Evolutionary conservation across 1,139 yeast species (phyloP), one percentile per base, ranked within the genome.

Genomic region (Yamadazyma blattariae): DNA sequence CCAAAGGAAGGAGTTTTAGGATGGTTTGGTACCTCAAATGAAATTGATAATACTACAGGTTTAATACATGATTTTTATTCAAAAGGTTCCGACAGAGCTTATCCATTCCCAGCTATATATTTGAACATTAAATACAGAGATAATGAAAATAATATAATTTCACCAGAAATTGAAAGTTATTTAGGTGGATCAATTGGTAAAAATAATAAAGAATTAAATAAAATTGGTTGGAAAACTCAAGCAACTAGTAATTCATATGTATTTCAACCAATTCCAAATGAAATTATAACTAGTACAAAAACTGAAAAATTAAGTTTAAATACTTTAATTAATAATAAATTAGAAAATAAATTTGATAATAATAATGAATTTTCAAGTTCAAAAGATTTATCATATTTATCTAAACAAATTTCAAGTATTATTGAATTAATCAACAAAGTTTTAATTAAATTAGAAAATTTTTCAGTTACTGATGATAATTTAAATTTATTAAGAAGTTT

Each of bases 1-100:
- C 92, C 94, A 38, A 84, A 84, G 56, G 87, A 82, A 50, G 71
- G 74, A 34, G 85, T 88, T 37, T 74, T 88, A 39, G 96, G 96
- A 38, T 88, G 96, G 96, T 87, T 85, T 59, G 85, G 94, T 35
- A 81, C 90, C 24, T 65, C 77, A 28, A 51, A 47, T 32, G 74
- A 71, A 46, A 75, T 88, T 46, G 90, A 85, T 61, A 74, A 79
- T 42, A 76, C 83, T 55, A 79, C 94, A 18, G 86, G 87, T n/a
- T 73, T 88, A 48, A 80, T 88, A 52, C 96, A 88, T 57, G 94
- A 84, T 54, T 84, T 87, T 56, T 88, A 83, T 62, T 71, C 82
- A 30, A 83, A 82, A 58, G 77, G 76, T n/a, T 51, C 73, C 27
- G 85, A 79, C 52, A 76, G 86, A 43, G 81, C 89, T 6, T 76